Evolutionary conservation across 169 alveolate genomes (phyloP).

Genomic region (Eimeria sp.): DNA sequence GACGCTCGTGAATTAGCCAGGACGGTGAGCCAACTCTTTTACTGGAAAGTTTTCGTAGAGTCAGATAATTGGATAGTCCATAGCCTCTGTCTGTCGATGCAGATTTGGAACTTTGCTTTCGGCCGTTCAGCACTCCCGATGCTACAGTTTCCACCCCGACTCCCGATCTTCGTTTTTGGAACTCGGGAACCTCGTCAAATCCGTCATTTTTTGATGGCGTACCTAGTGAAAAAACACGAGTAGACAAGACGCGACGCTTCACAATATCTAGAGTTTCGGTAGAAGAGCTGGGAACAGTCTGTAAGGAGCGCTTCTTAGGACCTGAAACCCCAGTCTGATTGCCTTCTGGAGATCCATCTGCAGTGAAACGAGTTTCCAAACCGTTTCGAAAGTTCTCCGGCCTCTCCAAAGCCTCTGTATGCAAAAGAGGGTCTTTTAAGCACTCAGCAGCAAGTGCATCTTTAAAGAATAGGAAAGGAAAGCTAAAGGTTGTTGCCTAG

Average conservation of each 20-base stretch:
- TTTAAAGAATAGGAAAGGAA: slow-evolving; percentile 39
- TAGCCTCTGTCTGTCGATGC: neutral
- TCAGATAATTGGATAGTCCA: neutral
- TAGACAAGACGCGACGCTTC: slow-evolving; percentile 33
- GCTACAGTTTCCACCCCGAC: neutral
- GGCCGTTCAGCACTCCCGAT: too few species aligned
- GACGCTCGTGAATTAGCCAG: slow-evolving; percentile 55
- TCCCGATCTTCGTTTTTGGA: neutral
- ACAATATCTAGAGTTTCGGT: neutral
- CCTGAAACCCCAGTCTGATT: neutral
- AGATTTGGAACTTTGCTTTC: neutral
- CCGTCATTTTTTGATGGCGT: neutral
- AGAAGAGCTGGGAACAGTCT: neutral
- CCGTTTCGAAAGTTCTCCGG: neutral
- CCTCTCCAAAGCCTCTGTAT: slow-evolving; percentile 45
- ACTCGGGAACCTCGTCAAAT: neutral
- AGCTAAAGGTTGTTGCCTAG: slow-evolving; percentile 45
- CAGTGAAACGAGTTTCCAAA: neutral
- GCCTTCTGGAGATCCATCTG: neutral
- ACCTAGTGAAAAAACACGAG: slow-evolving; percentile 7
- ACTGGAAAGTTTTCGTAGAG: neutral
- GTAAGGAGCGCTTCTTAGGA: neutral
- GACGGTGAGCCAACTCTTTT: slow-evolving; percentile 27
- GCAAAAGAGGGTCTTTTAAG: slow-evolving; percentile 25
- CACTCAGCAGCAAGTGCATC: slow-evolving; percentile 61